phyloP scores from a whole-genome alignment of 768 basidiomycete genomes.

The Suillus americanus region DNA sequence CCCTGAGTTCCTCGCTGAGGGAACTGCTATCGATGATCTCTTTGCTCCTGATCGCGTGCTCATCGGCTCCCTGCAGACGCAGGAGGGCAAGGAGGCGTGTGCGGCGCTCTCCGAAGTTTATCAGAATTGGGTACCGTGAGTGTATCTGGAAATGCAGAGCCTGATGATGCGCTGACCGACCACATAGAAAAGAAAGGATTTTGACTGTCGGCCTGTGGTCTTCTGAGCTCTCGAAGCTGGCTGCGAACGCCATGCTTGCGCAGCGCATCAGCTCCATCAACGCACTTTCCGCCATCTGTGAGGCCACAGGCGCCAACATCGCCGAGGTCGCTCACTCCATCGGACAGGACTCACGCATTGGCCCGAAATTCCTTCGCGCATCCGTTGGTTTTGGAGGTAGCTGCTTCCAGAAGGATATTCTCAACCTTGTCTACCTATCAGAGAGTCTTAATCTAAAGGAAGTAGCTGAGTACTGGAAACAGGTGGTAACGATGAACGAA shows the following conservation, averaged over 20 bases:
- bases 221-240: conserved; percentile 96
- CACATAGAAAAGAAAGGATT: conserved; percentile 64
- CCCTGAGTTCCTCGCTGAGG: conserved; percentile 98
- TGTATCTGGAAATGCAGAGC: conserved; percentile 17
- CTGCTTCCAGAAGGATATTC: conserved; percentile 99
- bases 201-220: conserved; percentile 98
- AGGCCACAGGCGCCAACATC: conserved; percentile 97
- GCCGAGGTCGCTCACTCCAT: conserved; percentile 96
- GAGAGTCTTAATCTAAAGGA: conserved; percentile 95
- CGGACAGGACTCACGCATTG: conserved; percentile 90
- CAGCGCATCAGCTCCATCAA: conserved; percentile 99
- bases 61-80: conserved; percentile 92
- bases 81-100: conserved; percentile 83
- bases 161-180: conserved; percentile 6
- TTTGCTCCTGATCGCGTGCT: conserved; percentile 92
- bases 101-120: conserved; percentile 77
- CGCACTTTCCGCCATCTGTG: conserved; percentile 97
- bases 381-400: conserved; percentile 97
- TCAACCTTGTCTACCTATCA: conserved; percentile 96
- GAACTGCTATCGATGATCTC: conserved; percentile 91
- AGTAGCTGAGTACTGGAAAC: conserved; percentile 96
- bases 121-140: conserved; percentile 94
- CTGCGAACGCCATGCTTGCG: conserved; percentile 99
- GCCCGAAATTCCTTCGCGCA: conserved; percentile 93
- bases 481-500: conserved; percentile 98